Conservation (phyloP, 2,329 filamentous ascomycete genomes). For the Aspergillus oerlinghausenensis region DNA sequence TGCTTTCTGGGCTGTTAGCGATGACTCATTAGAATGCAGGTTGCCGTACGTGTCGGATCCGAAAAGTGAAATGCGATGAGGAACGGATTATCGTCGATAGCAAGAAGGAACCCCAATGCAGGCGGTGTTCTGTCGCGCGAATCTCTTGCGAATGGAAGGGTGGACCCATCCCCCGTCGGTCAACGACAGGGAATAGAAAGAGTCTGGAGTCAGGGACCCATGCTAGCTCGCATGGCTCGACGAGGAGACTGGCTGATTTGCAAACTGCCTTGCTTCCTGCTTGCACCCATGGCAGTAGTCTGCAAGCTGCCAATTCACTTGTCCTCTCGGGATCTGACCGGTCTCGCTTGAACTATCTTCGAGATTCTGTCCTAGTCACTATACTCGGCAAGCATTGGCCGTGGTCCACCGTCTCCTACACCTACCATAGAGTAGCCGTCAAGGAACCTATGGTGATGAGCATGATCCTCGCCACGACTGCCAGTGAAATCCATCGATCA, state of each 20-base stretch:
- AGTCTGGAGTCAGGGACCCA: background rate
- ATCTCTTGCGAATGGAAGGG: constrained; percentile 25
- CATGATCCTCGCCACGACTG: constrained; percentile 24
- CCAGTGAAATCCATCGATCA: constrained; percentile 19
- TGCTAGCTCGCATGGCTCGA: background rate
- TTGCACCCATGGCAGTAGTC: constrained; percentile 1
- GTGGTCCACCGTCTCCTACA: constrained; percentile 23
- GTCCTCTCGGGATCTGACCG: constrained; percentile 18
- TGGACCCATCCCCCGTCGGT: constrained; percentile 18
- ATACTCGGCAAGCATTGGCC: constrained; percentile 26
- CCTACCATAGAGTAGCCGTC: constrained; percentile 22
- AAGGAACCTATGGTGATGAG: constrained; percentile 27
- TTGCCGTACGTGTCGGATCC: constrained; percentile 26
- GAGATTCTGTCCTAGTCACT: constrained; percentile 22
- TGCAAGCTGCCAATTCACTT: constrained; percentile 22
- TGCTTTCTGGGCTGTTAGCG: background rate
- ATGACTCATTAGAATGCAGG: constrained; percentile 8
- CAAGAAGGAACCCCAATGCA: constrained; percentile 21
- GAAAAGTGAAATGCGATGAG: constrained; percentile 30
- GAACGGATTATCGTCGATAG: constrained; percentile 16
- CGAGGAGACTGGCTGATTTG: background rate
- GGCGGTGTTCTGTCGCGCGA: constrained; percentile 17
- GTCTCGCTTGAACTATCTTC: constrained; percentile 20
- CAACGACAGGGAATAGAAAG: constrained; percentile 2
- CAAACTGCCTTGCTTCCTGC: constrained; percentile 6